Evolutionary conservation across 495 filamentous ascomycete species (phyloP), one percentile per base, ranked within the genome.

Genomic region (Penicillium robsamsonii): DNA sequence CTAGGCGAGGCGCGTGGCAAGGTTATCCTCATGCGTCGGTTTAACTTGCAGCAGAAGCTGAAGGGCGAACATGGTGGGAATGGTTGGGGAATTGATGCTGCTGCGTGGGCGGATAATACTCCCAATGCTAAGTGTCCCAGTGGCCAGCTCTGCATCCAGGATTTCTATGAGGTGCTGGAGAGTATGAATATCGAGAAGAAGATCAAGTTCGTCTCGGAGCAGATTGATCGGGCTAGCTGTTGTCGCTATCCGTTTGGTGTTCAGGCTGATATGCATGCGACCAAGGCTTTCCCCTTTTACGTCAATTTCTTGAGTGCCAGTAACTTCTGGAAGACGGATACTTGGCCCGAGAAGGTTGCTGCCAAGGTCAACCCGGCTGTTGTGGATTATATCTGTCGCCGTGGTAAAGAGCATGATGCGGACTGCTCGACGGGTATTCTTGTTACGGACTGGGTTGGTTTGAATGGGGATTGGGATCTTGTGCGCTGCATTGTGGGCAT

Each of bases 341-440:
- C 89, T 64, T 98, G 94, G 94, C 94, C 94, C 9, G 93, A 96
- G 67, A 88, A 81, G 73, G 87, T 97, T 64, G 92, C 93, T n/a
- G 85, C 83, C 30, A 93, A 90, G 77, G 76, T 96, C 20, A 98
- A 98, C 74, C 90, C 94, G n/a, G 87, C 85, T n/a, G 80, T 90
- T 27, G 80, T 90, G 40, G 85, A 91, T 48, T 90, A 87, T 72
- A 70, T 97, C 42, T 94, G 90, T 60, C 71, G 82, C 63, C 80
- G 77, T 15, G 89, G 94, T 62, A 73, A 62, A 70, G 73, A 73
- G 68, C 78, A 63, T 56, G 75, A 57, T 22, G 87, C 90, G 11
- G 90, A 96, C 69, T 91, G 87, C 45, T 81, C 82, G 11, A 96
- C 92, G n/a, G 94, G 95, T 22, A 84, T 97, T 52, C 85, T 97